Evolutionary conservation across 148 eudicot species (phyloP).

Genomic region (Cornus suecica): DNA sequence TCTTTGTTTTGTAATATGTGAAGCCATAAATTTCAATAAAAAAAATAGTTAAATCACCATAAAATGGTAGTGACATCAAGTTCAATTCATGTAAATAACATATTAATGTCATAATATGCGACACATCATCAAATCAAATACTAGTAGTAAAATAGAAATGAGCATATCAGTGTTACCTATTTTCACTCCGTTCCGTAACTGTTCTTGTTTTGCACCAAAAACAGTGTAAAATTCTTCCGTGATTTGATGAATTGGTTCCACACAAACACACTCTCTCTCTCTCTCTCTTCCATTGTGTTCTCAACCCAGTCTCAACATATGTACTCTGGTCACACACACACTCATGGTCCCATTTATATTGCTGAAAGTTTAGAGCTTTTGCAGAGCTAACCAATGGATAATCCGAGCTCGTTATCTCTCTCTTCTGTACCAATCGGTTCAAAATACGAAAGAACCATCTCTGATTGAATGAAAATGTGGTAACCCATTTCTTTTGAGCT

Average conservation of each 20-base stretch:
- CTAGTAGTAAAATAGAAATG: too few relatives aligned
- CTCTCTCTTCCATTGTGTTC: background rate
- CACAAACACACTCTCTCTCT: background rate
- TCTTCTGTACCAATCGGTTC: constrained; percentile 1
- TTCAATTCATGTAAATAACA: too few relatives aligned
- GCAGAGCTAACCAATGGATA: background rate
- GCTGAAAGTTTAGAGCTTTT: background rate
- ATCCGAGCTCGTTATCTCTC: background rate
- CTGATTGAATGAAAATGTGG: constrained; percentile 18
- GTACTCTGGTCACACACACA: background rate
- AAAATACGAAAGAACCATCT: constrained; percentile 17
- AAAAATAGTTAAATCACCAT: too few relatives aligned
- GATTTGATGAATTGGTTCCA: background rate
- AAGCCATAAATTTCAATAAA: too few relatives aligned
- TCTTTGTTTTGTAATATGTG: too few relatives aligned
- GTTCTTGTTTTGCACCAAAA: too few relatives aligned
- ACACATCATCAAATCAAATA: too few relatives aligned
- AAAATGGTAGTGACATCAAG: too few relatives aligned
- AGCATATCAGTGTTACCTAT: too few relatives aligned
- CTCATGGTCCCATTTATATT: background rate
- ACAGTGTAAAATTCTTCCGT: background rate
- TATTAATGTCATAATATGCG: too few relatives aligned
- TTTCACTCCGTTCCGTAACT: too few relatives aligned
- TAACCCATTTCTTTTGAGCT: constrained; percentile 12
- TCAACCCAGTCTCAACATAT: background rate